phyloP scores from a whole-genome alignment of 148 eudicot species.

The Simmondsia chinensis region DNA sequence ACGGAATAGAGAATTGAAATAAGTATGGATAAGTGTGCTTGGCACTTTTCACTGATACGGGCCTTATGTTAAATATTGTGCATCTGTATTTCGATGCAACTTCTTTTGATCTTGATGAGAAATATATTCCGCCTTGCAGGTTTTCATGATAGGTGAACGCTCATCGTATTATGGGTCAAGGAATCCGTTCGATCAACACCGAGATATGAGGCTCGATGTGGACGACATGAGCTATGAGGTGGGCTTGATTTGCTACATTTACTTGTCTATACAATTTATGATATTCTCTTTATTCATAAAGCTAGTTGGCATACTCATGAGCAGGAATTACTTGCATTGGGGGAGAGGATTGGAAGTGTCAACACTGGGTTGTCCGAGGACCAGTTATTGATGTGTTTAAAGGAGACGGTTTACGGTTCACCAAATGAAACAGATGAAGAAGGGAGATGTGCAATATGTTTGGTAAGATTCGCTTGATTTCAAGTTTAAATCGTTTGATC shows the following conservation, averaged over 20 bases:
- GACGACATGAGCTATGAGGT: conserved; percentile 58
- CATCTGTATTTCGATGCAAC: too few species aligned
- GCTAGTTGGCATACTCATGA: conserved; percentile 9
- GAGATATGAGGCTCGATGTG: conserved; percentile 49
- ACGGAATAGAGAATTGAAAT: too few species aligned
- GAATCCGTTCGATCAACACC: conserved; percentile 33
- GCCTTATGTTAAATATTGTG: too few species aligned
- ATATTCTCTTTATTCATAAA: background rate
- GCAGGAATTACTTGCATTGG: conserved; percentile 86
- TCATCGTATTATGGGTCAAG: conserved; percentile 29
- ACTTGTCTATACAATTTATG: background rate
- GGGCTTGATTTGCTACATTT: background rate
- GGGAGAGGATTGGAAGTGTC: conserved; percentile 86
- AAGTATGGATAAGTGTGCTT: too few species aligned
- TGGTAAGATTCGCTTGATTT: conserved; percentile 37
- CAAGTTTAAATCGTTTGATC: background rate
- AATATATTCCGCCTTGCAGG: conserved; percentile 20
- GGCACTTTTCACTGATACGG: too few species aligned
- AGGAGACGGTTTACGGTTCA: conserved; percentile 58
- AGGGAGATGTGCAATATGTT: conserved; percentile 73
- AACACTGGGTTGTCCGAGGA: conserved; percentile 74
- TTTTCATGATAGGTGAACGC: conserved; percentile 25
- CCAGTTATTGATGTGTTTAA: conserved; percentile 45
- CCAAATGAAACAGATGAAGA: conserved; percentile 52
- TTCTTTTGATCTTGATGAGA: too few species aligned